A percentile compares a stretch with the other conserved stretches of the same genome.
phyloP scores from a whole-genome alignment of 2,329 filamentous ascomycete genomes.

The Alternaria sp. region DNA sequence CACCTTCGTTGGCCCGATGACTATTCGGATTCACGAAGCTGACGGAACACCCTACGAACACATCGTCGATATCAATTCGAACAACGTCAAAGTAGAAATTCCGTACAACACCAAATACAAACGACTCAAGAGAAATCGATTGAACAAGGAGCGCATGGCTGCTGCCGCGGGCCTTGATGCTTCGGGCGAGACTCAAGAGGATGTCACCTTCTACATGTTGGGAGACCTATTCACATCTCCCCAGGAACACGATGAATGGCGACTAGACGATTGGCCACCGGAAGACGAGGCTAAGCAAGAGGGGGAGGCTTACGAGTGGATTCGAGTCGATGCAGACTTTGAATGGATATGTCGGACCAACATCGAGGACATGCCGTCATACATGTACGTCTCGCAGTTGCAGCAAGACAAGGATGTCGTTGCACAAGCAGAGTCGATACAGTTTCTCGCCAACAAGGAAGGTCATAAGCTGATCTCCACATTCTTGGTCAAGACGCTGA shows the following conservation, averaged over 20 bases:
- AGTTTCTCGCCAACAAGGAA: slow-evolving; percentile 72
- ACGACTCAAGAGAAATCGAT: slow-evolving; percentile 84
- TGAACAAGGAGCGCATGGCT: slow-evolving; percentile 78
- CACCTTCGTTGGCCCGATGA: slow-evolving; percentile 96
- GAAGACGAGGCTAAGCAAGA: slow-evolving; percentile 93
- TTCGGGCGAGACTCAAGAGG: slow-evolving; percentile 70
- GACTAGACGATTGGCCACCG: slow-evolving; percentile 84
- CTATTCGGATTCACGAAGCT: slow-evolving; percentile 95
- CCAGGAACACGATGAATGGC: slow-evolving; percentile 84
- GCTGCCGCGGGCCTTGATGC: slow-evolving; percentile 69
- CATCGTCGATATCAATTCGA: slow-evolving; percentile 92
- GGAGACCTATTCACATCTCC: slow-evolving; percentile 87
- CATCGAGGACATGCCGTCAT: slow-evolving; percentile 80
- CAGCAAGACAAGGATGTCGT: slow-evolving; percentile 97
- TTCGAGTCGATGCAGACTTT: slow-evolving; percentile 96
- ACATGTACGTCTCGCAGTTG: slow-evolving; percentile 97
- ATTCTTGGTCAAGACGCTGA: slow-evolving; percentile 84
- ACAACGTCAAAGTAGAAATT: slow-evolving; percentile 85
- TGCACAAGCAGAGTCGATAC: slow-evolving; percentile 75
- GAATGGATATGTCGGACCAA: slow-evolving; percentile 90
- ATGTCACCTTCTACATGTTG: slow-evolving; percentile 86
- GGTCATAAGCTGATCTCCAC: slow-evolving; percentile 85
- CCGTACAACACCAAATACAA: slow-evolving; percentile 99
- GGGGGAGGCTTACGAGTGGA: slow-evolving; percentile 97
- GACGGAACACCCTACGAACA: slow-evolving; percentile 98